Conservation (phyloP, 1,284 basidiomycete species). For the Wolfiporia cocos region DNA sequence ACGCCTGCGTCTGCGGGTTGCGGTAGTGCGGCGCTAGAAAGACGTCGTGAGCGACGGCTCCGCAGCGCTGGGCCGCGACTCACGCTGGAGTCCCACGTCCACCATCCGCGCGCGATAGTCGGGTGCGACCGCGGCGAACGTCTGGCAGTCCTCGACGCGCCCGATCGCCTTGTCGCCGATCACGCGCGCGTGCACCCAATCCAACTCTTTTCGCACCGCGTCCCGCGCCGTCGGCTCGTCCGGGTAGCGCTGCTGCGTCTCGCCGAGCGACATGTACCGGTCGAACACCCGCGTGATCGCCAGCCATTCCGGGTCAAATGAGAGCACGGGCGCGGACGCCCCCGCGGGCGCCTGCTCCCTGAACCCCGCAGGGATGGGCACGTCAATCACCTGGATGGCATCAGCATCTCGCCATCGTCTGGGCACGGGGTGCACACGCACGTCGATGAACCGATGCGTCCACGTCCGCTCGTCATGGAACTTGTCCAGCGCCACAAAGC, state of each 20-base stretch:
- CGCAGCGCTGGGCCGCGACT: too few relatives aligned
- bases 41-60: too few relatives aligned
- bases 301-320: constrained; percentile 89
- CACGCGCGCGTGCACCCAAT: constrained; percentile 60
- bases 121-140: constrained; percentile 73
- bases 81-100: too few relatives aligned
- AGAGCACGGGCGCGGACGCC: constrained; percentile 25
- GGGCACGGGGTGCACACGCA: not conserved
- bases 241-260: constrained; percentile 51
- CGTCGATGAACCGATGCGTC: too few relatives aligned
- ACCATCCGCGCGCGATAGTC: constrained; percentile 26
- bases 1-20: constrained; percentile 88
- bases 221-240: constrained; percentile 47
- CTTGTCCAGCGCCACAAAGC: constrained; percentile 92
- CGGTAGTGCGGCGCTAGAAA: constrained; percentile 68
- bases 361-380: too few relatives aligned
- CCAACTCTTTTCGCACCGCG: constrained; percentile 57
- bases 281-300: constrained; percentile 88
- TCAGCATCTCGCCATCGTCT: too few relatives aligned
- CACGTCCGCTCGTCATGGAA: constrained; percentile 77
- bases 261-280: constrained; percentile 60
- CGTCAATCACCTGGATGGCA: constrained; percentile 39
- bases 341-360: not conserved
- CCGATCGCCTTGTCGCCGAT: constrained; percentile 28
- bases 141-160: constrained; percentile 56